Conservation (phyloP, 495 filamentous ascomycete genomes). For the Podospora anserina region DNA sequence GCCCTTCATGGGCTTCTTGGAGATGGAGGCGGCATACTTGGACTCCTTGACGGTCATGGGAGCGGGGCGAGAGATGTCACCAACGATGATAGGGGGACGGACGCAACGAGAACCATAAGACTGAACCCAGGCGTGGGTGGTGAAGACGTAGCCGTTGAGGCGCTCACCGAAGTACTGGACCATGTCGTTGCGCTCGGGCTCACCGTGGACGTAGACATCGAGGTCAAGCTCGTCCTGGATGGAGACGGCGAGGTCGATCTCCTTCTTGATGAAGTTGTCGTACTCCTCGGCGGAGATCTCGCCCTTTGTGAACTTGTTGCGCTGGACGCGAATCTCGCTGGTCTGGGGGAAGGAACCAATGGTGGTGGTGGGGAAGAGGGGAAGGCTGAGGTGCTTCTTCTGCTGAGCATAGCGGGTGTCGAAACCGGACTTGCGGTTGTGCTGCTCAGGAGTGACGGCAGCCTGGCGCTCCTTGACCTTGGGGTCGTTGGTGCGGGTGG, state of each 20-base stretch:
- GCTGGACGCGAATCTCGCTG: conserved; percentile 90
- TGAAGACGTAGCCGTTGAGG: conserved; percentile 95
- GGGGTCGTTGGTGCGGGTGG: conserved; percentile 92
- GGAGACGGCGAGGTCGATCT: conserved; percentile 88
- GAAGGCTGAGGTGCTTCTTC: conserved; percentile 82
- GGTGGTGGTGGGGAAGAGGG: conserved; percentile 96
- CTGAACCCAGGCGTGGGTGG: conserved; percentile 98
- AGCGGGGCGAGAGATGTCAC: conserved; percentile 91
- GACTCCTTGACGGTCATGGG: conserved; percentile 99
- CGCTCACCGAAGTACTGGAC: conserved; percentile 99
- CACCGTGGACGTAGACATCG: conserved; percentile 92
- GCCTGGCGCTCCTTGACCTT: conserved; percentile 92
- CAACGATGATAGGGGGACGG: conserved; percentile 94
- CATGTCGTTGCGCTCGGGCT: conserved; percentile 99
- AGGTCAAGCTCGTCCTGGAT: conserved; percentile 97
- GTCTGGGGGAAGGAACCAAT: conserved; percentile 99
- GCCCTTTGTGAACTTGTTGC: conserved; percentile 97
- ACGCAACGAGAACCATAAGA: conserved; percentile 97
- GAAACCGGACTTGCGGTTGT: conserved; percentile 90
- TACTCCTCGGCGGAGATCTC: conserved; percentile 90
- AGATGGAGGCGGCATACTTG: conserved; percentile 93
- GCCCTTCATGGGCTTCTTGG: conserved; percentile 99
- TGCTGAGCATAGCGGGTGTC: conserved; percentile 76
- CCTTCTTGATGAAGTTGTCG: conserved; percentile 97
- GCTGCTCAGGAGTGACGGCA: conserved; percentile 75